Conservation (phyloP, 192 early-diverging fungal genomes). For the Coemansia sp. region DNA sequence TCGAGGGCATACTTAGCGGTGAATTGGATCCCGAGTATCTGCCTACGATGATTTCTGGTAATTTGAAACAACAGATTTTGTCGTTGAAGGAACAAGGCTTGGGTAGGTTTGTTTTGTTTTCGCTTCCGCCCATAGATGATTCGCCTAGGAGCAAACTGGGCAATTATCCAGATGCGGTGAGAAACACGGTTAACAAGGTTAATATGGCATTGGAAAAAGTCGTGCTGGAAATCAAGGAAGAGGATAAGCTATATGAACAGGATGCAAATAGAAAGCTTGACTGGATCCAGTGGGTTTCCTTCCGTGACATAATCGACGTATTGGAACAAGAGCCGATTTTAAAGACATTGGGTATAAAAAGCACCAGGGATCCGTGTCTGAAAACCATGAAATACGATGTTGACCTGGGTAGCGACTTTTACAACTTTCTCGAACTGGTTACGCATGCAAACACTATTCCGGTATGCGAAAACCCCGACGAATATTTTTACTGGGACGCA, state of each 20-base stretch:
- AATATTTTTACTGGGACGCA: constrained; percentile 54
- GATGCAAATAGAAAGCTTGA: constrained; percentile 32
- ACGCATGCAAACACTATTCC: constrained; percentile 53
- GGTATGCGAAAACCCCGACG: constrained; percentile 49
- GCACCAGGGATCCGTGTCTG: constrained; percentile 39
- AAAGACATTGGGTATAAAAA: constrained; percentile 42
- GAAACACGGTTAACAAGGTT: constrained; percentile 27
- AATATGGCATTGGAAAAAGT: constrained; percentile 44
- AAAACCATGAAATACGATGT: constrained; percentile 48
- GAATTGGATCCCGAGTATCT: constrained; percentile 40
- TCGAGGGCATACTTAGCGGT: constrained; percentile 44
- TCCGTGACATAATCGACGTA: constrained; percentile 41
- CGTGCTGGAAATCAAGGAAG: constrained; percentile 41
- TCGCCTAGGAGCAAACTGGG: constrained; percentile 53
- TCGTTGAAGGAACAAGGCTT: constrained; percentile 49
- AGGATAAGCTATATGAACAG: constrained; percentile 38
- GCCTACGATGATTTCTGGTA: constrained; percentile 40
- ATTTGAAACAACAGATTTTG: constrained; percentile 41
- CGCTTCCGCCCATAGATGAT: constrained; percentile 51
- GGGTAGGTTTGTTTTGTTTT: constrained; percentile 44
- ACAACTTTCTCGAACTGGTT: constrained; percentile 55
- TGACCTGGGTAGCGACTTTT: constrained; percentile 53
- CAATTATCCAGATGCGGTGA: constrained; percentile 46
- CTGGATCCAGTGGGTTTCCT: constrained; percentile 52
- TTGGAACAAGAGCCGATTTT: constrained; percentile 35